phyloP scores from a whole-genome alignment of 164 flowering plant genomes.

The Chloranthus sessilifolius region DNA sequence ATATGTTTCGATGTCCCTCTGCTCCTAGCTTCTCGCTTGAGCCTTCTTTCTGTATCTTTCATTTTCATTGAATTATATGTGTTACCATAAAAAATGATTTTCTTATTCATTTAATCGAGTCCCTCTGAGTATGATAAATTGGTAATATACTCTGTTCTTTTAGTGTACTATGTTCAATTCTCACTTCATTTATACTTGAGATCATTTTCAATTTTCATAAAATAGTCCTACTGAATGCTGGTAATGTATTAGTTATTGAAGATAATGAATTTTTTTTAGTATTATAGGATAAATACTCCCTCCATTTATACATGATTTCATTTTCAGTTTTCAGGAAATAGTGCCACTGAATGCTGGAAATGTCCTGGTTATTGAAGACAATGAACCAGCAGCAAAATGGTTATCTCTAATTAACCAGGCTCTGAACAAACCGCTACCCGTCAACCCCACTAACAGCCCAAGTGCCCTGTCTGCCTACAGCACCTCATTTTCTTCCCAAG shows the following conservation, averaged over 20 bases:
- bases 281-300: too few species aligned
- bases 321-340: slow-evolving; percentile 78
- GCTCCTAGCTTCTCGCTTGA: neutral
- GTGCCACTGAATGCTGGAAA: slow-evolving; percentile 93
- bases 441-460: slow-evolving; percentile 5
- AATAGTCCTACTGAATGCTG: slow-evolving; percentile 89
- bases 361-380: slow-evolving; percentile 78
- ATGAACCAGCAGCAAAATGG: slow-evolving; percentile 82
- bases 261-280: too few species aligned
- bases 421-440: slow-evolving; percentile 37
- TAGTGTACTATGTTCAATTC: too few species aligned
- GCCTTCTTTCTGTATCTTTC: too few species aligned
- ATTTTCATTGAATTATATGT: too few species aligned
- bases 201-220: slow-evolving; percentile 69
- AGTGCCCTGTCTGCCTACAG: slow-evolving; percentile 10
- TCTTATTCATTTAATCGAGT: too few species aligned
- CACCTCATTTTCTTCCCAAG: slow-evolving; percentile 10
- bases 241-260: slow-evolving; percentile 82
- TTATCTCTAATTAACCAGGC: slow-evolving; percentile 56
- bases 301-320: too few species aligned
- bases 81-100: too few species aligned
- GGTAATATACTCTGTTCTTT: too few species aligned
- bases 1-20: neutral
- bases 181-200: too few species aligned
- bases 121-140: too few species aligned